phyloP scores from a whole-genome alignment of 495 filamentous ascomycete species.

The Xylaria palmicola region DNA sequence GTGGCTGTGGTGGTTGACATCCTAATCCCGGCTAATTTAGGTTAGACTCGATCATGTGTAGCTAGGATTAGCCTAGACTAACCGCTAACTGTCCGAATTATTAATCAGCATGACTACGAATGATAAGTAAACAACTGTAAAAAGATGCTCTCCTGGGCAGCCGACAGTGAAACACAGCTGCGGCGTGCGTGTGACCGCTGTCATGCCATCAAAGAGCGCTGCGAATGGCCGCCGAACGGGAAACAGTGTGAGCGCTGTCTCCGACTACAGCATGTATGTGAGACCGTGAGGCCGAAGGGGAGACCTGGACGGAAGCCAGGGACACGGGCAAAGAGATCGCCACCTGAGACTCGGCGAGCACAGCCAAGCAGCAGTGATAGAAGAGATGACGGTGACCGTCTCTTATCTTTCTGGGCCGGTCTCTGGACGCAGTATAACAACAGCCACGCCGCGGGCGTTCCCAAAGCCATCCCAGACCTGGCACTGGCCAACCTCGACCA shows the following conservation, averaged over 20 bases:
- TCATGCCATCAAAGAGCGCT: slow-evolving; percentile 27
- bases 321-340: slow-evolving; percentile 1
- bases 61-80: background rate
- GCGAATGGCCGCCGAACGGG: slow-evolving; percentile 8
- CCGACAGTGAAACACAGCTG: background rate
- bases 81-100: background rate
- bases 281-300: slow-evolving; percentile 11
- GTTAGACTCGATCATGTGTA: no score
- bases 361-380: background rate
- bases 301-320: slow-evolving; percentile 18
- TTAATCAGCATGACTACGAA: background rate
- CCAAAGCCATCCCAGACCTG: background rate
- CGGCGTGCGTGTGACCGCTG: slow-evolving; percentile 25
- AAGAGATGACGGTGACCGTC: background rate
- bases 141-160: slow-evolving; percentile 1
- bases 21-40: no score
- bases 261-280: slow-evolving; percentile 22
- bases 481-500: background rate
- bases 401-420: background rate
- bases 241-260: slow-evolving; percentile 21
- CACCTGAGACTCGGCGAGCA: background rate
- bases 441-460: background rate
- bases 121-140: background rate
- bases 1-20: background rate
- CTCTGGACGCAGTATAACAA: background rate